phyloP scores from a whole-genome alignment of 1,139 yeast genomes.

The Yamadazyma triangularis region DNA sequence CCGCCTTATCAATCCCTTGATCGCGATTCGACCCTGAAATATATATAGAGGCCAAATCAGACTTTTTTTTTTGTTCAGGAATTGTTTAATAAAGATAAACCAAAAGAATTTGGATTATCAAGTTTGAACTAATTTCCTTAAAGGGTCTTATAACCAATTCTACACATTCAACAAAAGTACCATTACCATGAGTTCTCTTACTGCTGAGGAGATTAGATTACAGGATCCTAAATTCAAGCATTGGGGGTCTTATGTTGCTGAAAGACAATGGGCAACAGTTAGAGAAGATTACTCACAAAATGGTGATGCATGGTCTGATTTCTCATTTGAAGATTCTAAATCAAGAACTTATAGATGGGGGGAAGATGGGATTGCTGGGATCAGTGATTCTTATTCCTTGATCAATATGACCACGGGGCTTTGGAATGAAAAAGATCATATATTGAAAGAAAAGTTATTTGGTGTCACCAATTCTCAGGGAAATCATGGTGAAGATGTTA shows the following conservation, averaged over 20 bases:
- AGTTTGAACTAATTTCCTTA: too few species aligned
- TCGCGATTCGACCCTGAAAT: too few species aligned
- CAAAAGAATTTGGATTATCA: too few species aligned
- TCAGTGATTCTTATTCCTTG: slow-evolving; percentile 79
- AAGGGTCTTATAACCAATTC: too few species aligned
- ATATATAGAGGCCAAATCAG: too few species aligned
- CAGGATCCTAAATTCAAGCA: slow-evolving; percentile 62
- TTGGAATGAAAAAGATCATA: slow-evolving; percentile 89
- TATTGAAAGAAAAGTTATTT: slow-evolving; percentile 81
- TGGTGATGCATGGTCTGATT: slow-evolving; percentile 93
- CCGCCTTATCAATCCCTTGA: too few species aligned
- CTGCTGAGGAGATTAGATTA: slow-evolving; percentile 69
- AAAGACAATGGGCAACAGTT: slow-evolving; percentile 93
- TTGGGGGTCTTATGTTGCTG: slow-evolving; percentile 93
- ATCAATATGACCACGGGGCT: slow-evolving; percentile 76
- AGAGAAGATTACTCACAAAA: slow-evolving; percentile 84
- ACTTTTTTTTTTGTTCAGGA: too few species aligned
- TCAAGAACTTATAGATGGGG: slow-evolving; percentile 93
- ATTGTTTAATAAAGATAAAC: too few species aligned
- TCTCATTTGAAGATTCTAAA: slow-evolving; percentile 83
- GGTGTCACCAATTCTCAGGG: slow-evolving; percentile 94
- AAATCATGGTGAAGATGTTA: slow-evolving; percentile 95
- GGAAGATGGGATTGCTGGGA: slow-evolving; percentile 94
- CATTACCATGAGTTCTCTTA: slow-evolving; percentile 12
- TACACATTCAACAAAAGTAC: too few species aligned